A percentile compares a stretch with the other conserved stretches of the same genome.
phyloP scores from a whole-genome alignment of 1,284 basidiomycete genomes.

The Meira miltonrushii region DNA sequence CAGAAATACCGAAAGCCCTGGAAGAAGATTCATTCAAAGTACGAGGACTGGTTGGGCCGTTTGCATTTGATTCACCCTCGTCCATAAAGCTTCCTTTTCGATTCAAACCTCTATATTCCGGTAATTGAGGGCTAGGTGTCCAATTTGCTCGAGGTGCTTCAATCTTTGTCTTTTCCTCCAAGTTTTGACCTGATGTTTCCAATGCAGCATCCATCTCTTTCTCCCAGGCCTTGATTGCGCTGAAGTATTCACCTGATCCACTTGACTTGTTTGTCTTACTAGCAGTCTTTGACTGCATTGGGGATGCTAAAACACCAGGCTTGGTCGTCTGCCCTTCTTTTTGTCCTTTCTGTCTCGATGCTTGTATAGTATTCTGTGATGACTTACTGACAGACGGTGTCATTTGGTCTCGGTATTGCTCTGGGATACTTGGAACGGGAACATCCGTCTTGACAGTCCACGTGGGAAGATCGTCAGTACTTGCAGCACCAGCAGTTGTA shows the following conservation, averaged over 20 bases:
- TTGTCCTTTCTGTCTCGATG: not conserved
- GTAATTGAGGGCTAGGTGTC: slow-evolving; percentile 33
- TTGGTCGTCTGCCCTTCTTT: not conserved
- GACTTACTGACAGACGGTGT: not conserved
- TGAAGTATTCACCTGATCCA: slow-evolving; percentile 10
- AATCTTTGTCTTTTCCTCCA: slow-evolving; percentile 18
- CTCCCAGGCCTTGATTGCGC: slow-evolving; percentile 30
- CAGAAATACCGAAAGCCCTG: not conserved
- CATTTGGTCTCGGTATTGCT: not conserved
- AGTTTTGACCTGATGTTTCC: slow-evolving; percentile 21
- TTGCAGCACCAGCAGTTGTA: not conserved
- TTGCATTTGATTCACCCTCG: slow-evolving; percentile 15
- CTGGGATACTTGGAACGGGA: not conserved
- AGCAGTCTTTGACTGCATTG: not conserved
- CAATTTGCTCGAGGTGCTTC: slow-evolving; percentile 20
- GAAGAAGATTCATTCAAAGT: not conserved
- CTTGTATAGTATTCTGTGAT: not conserved
- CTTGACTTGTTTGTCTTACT: slow-evolving; percentile 8
- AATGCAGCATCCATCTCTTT: slow-evolving; percentile 35
- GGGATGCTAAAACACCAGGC: not conserved
- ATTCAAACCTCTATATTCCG: slow-evolving; percentile 22
- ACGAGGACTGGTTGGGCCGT: not conserved
- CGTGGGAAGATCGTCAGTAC: not conserved
- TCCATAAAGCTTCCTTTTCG: slow-evolving; percentile 32
- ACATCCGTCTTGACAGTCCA: not conserved